phyloP scores from a whole-genome alignment of 2,329 filamentous ascomycete species.

The Claviceps humidiphila region DNA sequence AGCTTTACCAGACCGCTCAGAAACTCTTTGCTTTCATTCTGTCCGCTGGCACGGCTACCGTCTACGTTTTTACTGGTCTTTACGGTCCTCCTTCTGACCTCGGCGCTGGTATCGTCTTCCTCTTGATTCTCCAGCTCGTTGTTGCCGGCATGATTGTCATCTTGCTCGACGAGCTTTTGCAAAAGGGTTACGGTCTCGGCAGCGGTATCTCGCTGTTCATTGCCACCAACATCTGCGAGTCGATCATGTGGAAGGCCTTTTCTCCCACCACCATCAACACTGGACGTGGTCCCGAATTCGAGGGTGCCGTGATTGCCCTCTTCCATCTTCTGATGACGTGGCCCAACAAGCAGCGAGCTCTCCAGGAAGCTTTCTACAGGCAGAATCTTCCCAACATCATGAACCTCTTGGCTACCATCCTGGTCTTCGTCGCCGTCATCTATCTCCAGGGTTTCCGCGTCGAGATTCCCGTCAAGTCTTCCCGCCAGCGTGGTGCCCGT shows the following conservation, averaged over 20 bases:
- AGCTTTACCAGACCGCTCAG: slow-evolving; percentile 99
- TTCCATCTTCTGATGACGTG: slow-evolving; percentile 97
- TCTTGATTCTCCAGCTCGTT: slow-evolving; percentile 94
- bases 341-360: slow-evolving; percentile 97
- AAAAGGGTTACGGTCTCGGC: slow-evolving; percentile 98
- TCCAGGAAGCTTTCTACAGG: slow-evolving; percentile 97
- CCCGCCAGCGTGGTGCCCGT: slow-evolving; percentile 94
- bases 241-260: slow-evolving; percentile 99
- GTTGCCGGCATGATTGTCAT: slow-evolving; percentile 98
- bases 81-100: slow-evolving; percentile 96
- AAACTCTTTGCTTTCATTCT: slow-evolving; percentile 98
- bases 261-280: slow-evolving; percentile 99
- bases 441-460: slow-evolving; percentile 99
- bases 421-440: slow-evolving; percentile 94
- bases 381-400: slow-evolving; percentile 99
- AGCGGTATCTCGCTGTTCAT: slow-evolving; percentile 99
- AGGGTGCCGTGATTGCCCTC: slow-evolving; percentile 93
- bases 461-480: slow-evolving; percentile 99
- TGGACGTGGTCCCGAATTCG: slow-evolving; percentile 95
- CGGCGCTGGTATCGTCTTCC: slow-evolving; percentile 93
- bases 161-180: slow-evolving; percentile 94
- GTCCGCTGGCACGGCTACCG: slow-evolving; percentile 91
- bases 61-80: slow-evolving; percentile 95
- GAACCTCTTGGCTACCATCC: slow-evolving; percentile 87
- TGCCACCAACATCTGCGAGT: slow-evolving; percentile 99